Base-by-base conservation (phyloP, 2,329 filamentous ascomycete genomes). In the Sporothrix mexicana region DNA sequence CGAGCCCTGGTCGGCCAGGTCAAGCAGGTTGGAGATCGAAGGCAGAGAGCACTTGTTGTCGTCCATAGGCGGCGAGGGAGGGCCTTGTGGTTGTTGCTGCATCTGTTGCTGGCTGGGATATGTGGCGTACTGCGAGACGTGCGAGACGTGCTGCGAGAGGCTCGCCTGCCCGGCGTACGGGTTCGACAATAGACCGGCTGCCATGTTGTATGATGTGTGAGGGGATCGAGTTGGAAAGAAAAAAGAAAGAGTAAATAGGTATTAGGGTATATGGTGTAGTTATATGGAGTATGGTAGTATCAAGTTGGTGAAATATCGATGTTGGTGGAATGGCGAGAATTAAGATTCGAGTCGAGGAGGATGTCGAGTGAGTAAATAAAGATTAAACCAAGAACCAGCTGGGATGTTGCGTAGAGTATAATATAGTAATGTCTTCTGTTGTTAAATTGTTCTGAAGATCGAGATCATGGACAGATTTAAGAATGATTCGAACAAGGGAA, bases 1-100 rank as follows among this genome's bases (percentile, higher is more conserved):
- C 51, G 87, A 88, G 77, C 86, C 91, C 77, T 90, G 90, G 82
- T 96, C 93, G 70, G 94, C 93, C 78, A 95, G 88, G 75, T 92
- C 92, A 69, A 98, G 86, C 73, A 98, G 87, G 81, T 94, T 95
- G 51, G 94, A 97, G 81, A 98, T 98, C 53, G 95, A 97, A 23
- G 95, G 95, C 73, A 98, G 85, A 69, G 94, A 97, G 79, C 92
- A 96, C 83, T 92, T 95, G 77, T 90, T 85, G 62, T 94, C 92
- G 78, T 94, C 92, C 80, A 92, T 90, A 59, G 92, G 91, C 74
- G 92, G 92, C 77, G 92, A 94, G 45, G 92, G 92, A 71, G 91
- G 92, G 69, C 72, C 73, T 55, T 74, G 75, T 69, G 73, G 74
- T 47, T 75, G 73, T 20, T 53, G 67, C 55, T 70, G 68, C 53